These are phyloP conservation scores for Suillus spraguei DNA, from an alignment of 768 basidiomycete genomes.

Conservation along the genomic window DNA sequence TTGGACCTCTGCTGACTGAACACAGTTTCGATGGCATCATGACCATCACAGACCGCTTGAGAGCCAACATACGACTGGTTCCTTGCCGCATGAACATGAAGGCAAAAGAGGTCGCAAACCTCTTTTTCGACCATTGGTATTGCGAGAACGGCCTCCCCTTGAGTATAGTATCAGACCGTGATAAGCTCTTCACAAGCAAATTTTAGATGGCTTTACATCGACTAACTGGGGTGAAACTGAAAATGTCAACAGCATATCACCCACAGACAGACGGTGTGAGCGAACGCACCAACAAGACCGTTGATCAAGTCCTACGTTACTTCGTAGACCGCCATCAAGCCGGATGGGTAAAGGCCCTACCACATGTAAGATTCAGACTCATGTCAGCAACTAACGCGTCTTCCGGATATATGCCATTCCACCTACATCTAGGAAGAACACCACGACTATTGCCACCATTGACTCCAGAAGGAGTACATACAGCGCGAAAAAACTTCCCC, in stretches of 20 bases:
- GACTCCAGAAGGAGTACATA: no score
- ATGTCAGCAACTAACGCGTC: slow-evolving; percentile 19
- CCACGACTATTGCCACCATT: background rate
- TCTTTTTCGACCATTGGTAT: slow-evolving; percentile 22
- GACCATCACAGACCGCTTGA: slow-evolving; percentile 16
- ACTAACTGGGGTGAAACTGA: slow-evolving; percentile 15
- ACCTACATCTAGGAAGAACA: slow-evolving; percentile 6
- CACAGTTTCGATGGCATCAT: slow-evolving; percentile 29
- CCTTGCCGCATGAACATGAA: slow-evolving; percentile 13
- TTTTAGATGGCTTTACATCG: slow-evolving; percentile 7
- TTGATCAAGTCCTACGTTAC: slow-evolving; percentile 16
- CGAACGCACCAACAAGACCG: slow-evolving; percentile 23
- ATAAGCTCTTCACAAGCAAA: background rate
- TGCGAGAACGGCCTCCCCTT: background rate
- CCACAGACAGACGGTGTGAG: slow-evolving; percentile 5
- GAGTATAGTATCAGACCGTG: background rate
- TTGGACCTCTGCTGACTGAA: slow-evolving; percentile 36
- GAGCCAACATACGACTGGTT: slow-evolving; percentile 16
- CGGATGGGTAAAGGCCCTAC: slow-evolving; percentile 13
- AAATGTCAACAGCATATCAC: slow-evolving; percentile 28
- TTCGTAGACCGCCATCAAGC: slow-evolving; percentile 16
- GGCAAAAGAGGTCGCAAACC: slow-evolving; percentile 17
- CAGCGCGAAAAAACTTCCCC: no score
- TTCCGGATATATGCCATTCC: slow-evolving; percentile 18
- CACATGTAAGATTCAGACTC: slow-evolving; percentile 17